Conservation (phyloP, 2,329 filamentous ascomycete species). For the Trichoderma sp. region DNA sequence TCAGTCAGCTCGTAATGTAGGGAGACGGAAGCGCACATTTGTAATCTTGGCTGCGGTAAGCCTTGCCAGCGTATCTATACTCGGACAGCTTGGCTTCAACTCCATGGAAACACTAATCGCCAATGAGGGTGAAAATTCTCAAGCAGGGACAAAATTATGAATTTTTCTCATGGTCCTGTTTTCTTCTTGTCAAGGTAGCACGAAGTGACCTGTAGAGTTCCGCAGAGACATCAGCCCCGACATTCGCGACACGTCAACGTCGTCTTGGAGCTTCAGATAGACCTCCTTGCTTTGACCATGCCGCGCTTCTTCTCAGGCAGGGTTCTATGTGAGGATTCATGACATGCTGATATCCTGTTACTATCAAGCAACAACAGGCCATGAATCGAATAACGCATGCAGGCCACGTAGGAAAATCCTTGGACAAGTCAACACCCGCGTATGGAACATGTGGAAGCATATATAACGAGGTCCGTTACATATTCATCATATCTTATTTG, state of each 20-base stretch:
- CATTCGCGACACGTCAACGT: not conserved
- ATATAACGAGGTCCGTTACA: not conserved
- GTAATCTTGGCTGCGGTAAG: not conserved
- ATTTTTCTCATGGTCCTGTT: not conserved
- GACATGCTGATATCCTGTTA: not conserved
- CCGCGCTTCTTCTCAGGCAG: not conserved
- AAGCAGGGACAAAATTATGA: not conserved
- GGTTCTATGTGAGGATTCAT: not conserved
- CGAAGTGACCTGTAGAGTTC: not conserved
- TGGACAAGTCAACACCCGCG: not conserved
- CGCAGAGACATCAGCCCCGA: not conserved
- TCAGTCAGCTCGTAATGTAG: not conserved
- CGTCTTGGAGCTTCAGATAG: not conserved
- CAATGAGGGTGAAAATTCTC: not conserved
- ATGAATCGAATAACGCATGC: not conserved
- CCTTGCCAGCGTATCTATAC: not conserved
- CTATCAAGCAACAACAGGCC: not conserved
- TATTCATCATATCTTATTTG: conserved; percentile 11
- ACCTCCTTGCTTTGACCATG: not conserved
- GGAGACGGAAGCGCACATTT: not conserved
- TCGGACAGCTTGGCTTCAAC: not conserved
- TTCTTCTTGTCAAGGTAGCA: not conserved
- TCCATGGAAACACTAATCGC: not conserved
- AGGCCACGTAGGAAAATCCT: not conserved
- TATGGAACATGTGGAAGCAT: not conserved